Base-by-base conservation (phyloP, 306 rosid species). In the Betula pendula region DNA sequence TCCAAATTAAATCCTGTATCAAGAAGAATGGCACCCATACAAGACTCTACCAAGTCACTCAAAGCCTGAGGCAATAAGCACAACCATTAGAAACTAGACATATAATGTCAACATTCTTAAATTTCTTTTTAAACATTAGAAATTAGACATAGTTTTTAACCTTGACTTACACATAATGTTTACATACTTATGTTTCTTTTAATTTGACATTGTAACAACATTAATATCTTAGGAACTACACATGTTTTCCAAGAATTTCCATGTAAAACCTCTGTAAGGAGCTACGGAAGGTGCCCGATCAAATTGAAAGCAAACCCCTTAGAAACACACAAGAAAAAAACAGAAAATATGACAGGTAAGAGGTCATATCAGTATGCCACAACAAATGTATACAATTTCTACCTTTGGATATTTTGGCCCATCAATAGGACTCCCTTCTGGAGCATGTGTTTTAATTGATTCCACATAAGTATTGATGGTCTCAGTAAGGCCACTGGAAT, bases 361-460 rank as follows among this genome's bases (percentile, higher is more conserved):
- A 24, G 8, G 22, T 50, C 29, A 22, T 66, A 35, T 43, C 16
- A 63, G 22, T 17, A 17, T 25, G 45, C 29, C 24, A 68, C 35
- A 2, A 52, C 11, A 48, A 17, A 47, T 55, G 40, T 13, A 66
- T 11, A 50, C 33, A 65, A 35, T 69, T 27, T 68, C 24, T 90
- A 95, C 99, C 99, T 92, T 90, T 0, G 97, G 98, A 86, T 86
- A 88, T 76, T 74, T 89, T 71, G 96, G 97, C 81, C 86, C 89
- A 59, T 79, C 92, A 70, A 38, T 78, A 72, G 22, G 70, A 74
- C 55, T 77, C 52, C 68, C 42, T 68, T 19, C 73, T 17, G 81
- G 66, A 53, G 70, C 50, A 75, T 85, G 77, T 49, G 68, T 65
- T 84, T 84, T 75, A 40, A 83, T 42, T 63, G 78, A 84, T 80